Evolutionary conservation across 371 early-diverging fungal genomes (phyloP), one percentile per base, ranked within the genome.

Genomic region (Mortierella sp.): DNA sequence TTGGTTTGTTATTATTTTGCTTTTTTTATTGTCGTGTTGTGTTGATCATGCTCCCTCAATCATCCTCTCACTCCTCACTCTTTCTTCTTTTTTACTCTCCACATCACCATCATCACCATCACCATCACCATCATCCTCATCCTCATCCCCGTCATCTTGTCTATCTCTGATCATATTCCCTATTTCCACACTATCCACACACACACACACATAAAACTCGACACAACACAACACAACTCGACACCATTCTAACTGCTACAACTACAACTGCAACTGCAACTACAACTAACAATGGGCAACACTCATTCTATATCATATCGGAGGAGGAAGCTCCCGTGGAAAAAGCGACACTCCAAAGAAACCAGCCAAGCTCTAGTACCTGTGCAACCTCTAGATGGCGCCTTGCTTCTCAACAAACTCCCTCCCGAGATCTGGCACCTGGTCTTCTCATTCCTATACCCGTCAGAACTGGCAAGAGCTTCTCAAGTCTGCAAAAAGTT

Each of bases 401-500:
- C 39, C 28, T 9, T 24, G 5, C 14, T 62, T 18, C 37, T 43
- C 18, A 26, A 45, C 5, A 9, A 26, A 26, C 52, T 64, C 32
- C 64, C 64, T 45, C 64, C 52, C 6, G 64, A 64, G 32, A 45
- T 64, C n/a, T 64, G 64, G 64, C 6, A n/a, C 32, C 35, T 64
- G 8, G 24, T 64, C 64, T 35, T 64, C n/a, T 64, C 64, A 26
- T 49, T n/a, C 52, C 58, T 70, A 18, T 70, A 70, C 57, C 70
- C 70, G 9, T 70, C 70, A 5, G 64, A 70, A 16, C 70, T 70
- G 32, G 24, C 70, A 18, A 18, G 40, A 16, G 28, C 57, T 32
- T 37, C 62, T 35, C 55, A 20, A 24, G 63, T 57, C 22, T 63
- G 55, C 64, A 45, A 55, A 8, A 20, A 57, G 4, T 45, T 70